These are phyloP conservation scores for Phytopythium boreale DNA, from an alignment of 352 stramenopile species.

Conservation along the genomic window DNA sequence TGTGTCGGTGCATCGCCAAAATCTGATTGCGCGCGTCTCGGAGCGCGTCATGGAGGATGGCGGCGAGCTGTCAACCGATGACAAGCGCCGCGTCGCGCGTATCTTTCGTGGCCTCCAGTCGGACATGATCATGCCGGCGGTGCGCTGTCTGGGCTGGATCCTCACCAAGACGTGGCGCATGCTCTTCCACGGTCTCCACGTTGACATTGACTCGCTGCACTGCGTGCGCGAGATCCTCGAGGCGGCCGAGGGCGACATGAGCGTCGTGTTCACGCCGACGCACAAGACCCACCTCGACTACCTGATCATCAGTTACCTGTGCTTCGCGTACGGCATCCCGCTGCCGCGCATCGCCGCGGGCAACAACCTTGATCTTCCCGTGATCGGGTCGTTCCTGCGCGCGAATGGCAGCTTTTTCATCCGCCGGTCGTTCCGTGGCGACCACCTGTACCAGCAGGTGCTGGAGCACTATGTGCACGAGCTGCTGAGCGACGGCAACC, in stretches of 20 bases:
- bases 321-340: constrained; percentile 85
- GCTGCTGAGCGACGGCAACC: constrained; percentile 72
- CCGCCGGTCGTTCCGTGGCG: constrained; percentile 68
- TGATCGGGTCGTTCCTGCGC: constrained; percentile 79
- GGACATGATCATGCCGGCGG: constrained; percentile 72
- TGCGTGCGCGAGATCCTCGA: constrained; percentile 53
- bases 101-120: constrained; percentile 71
- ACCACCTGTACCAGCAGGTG: constrained; percentile 82
- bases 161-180: constrained; percentile 79
- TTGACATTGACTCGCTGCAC: constrained; percentile 65
- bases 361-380: constrained; percentile 84
- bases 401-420: constrained; percentile 91
- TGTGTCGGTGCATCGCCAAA: constrained; percentile 33
- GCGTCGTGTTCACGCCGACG: constrained; percentile 82
- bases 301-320: constrained; percentile 89
- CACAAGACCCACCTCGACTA: constrained; percentile 91
- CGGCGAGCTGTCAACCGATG: constrained; percentile 16
- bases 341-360: constrained; percentile 81
- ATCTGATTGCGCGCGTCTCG: constrained; percentile 37
- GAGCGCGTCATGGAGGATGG: constrained; percentile 5
- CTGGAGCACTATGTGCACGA: constrained; percentile 85
- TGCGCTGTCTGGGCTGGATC: constrained; percentile 72
- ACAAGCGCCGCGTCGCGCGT: constrained; percentile 32
- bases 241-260: constrained; percentile 43
- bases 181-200: constrained; percentile 67